phyloP scores from a whole-genome alignment of 1,284 basidiomycete species.

The Xerocomus minutiporus region DNA sequence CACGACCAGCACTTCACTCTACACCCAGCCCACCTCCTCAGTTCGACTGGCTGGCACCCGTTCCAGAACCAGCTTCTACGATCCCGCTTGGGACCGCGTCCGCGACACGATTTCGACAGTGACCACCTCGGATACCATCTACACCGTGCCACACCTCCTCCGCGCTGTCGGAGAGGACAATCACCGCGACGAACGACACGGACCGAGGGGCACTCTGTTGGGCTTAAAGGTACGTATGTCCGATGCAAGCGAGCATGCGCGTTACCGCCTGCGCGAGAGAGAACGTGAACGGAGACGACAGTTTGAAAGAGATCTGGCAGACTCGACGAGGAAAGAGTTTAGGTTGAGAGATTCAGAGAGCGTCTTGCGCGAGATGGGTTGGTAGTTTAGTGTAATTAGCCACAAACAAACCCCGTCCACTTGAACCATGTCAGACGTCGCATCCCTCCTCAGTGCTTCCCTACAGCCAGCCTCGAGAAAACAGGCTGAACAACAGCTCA shows the following conservation, averaged over 20 bases:
- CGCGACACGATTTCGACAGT: constrained; percentile 26
- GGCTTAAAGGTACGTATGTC: constrained; percentile 23
- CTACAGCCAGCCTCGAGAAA: constrained; percentile 71
- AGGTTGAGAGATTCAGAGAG: constrained; percentile 22
- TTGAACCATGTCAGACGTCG: constrained; percentile 56
- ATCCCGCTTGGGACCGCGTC: background rate
- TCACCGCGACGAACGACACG: background rate
- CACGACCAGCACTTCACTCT: constrained; percentile 16
- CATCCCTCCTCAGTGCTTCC: constrained; percentile 66
- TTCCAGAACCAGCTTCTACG: constrained; percentile 17
- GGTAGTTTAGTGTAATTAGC: constrained; percentile 12
- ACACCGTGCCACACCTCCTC: constrained; percentile 11
- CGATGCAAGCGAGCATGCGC: constrained; percentile 27
- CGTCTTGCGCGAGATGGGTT: constrained; percentile 22
- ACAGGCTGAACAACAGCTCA: constrained; percentile 75
- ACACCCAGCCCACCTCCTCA: constrained; percentile 5
- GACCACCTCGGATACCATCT: constrained; percentile 23
- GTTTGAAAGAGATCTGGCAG: background rate
- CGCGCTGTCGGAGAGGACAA: constrained; percentile 1
- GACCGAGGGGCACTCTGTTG: constrained; percentile 11
- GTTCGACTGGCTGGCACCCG: constrained; percentile 11
- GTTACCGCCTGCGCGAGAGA: constrained; percentile 21
- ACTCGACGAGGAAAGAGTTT: constrained; percentile 8
- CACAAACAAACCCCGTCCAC: constrained; percentile 14
- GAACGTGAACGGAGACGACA: constrained; percentile 17